Conservation (phyloP, 495 filamentous ascomycete genomes). For the Trichocladium antarcticum region DNA sequence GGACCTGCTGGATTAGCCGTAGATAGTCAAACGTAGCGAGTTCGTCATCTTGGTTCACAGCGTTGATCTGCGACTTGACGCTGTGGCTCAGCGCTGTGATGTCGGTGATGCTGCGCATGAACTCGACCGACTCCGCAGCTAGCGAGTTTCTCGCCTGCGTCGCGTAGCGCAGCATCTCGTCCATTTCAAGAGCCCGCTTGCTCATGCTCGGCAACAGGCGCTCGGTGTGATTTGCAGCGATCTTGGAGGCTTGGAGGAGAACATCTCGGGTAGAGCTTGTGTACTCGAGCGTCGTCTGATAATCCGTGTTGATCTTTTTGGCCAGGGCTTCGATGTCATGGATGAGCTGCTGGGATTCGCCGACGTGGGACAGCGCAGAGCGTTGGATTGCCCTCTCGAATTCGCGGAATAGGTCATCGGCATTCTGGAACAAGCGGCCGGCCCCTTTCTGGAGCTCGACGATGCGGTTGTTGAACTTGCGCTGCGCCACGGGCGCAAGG, state of each 20-base stretch:
- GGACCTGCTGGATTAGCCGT: slow-evolving; percentile 63
- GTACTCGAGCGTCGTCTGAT: slow-evolving; percentile 63
- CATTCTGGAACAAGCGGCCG: slow-evolving; percentile 33
- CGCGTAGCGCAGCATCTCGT: slow-evolving; percentile 55
- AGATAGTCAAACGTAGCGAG: slow-evolving; percentile 65
- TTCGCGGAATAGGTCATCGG: slow-evolving; percentile 37
- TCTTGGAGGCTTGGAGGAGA: slow-evolving; percentile 70
- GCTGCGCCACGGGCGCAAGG: slow-evolving; percentile 34
- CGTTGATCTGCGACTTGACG: slow-evolving; percentile 56
- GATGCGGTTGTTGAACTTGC: slow-evolving; percentile 36
- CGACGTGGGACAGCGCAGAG: slow-evolving; percentile 29
- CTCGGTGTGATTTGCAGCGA: slow-evolving; percentile 75
- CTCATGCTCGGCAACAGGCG: slow-evolving; percentile 73
- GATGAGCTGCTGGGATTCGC: slow-evolving; percentile 44
- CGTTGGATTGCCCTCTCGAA: slow-evolving; percentile 41
- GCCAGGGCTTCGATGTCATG: slow-evolving; percentile 79
- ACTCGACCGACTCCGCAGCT: slow-evolving; percentile 47
- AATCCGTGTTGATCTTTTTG: slow-evolving; percentile 78
- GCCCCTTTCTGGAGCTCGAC: slow-evolving; percentile 39
- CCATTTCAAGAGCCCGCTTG: slow-evolving; percentile 63
- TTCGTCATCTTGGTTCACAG: slow-evolving; percentile 58
- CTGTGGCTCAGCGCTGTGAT: slow-evolving; percentile 63
- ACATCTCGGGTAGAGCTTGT: slow-evolving; percentile 58
- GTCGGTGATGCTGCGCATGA: slow-evolving; percentile 69
- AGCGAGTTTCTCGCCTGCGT: slow-evolving; percentile 50